Conservation (phyloP, 2,329 filamentous ascomycete species). For the Pezicula radicicola region DNA sequence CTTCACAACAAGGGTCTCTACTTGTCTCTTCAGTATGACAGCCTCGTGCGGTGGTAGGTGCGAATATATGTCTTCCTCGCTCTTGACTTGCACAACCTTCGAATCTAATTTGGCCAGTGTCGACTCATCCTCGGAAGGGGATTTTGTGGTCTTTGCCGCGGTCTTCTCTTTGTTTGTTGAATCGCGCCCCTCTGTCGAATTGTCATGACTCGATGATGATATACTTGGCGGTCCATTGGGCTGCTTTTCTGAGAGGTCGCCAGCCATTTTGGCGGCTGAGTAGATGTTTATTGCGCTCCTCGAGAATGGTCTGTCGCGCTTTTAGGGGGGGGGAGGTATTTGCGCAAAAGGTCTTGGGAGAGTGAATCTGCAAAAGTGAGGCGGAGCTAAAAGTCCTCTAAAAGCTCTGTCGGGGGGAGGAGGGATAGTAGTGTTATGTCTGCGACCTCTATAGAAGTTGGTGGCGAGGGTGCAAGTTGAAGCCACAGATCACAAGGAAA, state of each 20-base stretch:
- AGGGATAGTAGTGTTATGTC: too few relatives aligned
- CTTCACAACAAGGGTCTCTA: slow-evolving; percentile 61
- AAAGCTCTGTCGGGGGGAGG: too few relatives aligned
- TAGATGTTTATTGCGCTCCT: background rate
- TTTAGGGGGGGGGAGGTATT: background rate
- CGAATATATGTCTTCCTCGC: slow-evolving; percentile 50
- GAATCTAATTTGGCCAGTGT: slow-evolving; percentile 41
- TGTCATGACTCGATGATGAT: slow-evolving; percentile 17
- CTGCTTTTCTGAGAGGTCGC: slow-evolving; percentile 21
- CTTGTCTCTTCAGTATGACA: slow-evolving; percentile 64
- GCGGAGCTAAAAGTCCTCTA: too few relatives aligned
- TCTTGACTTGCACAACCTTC: slow-evolving; percentile 28
- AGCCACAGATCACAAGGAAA: too few relatives aligned
- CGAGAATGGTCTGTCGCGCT: background rate
- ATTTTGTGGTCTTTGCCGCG: slow-evolving; percentile 41
- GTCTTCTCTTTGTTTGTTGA: slow-evolving; percentile 13
- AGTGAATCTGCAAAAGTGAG: background rate
- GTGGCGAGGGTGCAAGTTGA: too few relatives aligned
- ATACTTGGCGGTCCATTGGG: slow-evolving; percentile 8
- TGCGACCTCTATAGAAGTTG: too few relatives aligned
- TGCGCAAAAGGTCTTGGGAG: background rate
- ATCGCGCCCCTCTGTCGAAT: slow-evolving; percentile 17
- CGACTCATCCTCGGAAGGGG: slow-evolving; percentile 60
- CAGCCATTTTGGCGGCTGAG: slow-evolving; percentile 23
- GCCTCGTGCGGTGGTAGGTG: slow-evolving; percentile 66